Conservation (phyloP, 495 filamentous ascomycete genomes). For the Bathelium albidoporum region DNA sequence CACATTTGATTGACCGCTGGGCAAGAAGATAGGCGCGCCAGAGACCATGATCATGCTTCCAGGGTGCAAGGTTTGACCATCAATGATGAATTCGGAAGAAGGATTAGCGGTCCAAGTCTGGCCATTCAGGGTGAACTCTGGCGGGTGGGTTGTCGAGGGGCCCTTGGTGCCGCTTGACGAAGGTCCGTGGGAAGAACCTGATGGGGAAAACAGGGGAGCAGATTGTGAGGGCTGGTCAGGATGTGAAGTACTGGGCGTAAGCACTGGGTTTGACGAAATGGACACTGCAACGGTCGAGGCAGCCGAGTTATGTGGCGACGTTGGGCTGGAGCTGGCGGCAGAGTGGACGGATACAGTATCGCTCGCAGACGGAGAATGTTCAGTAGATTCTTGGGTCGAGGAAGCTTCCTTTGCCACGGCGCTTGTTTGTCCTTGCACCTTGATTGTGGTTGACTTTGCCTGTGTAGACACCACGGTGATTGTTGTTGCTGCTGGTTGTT, state of each 20-base stretch:
- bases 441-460: not conserved
- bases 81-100: not conserved
- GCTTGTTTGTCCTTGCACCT: not conserved
- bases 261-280: not conserved
- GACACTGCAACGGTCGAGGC: not conserved
- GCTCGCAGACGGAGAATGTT: not conserved
- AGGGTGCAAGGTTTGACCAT: not conserved
- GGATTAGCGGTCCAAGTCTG: not conserved
- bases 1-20: not conserved
- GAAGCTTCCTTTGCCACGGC: not conserved
- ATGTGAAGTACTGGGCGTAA: not conserved
- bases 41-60: slow-evolving; percentile 1
- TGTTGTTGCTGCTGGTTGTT: not conserved
- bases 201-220: too few relatives aligned
- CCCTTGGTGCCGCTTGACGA: not conserved
- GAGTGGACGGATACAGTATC: not conserved
- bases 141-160: not conserved
- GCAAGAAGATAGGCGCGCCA: not conserved
- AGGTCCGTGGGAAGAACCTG: not conserved
- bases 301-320: not conserved
- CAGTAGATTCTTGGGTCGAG: not conserved
- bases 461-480: not conserved
- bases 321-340: not conserved
- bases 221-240: not conserved
- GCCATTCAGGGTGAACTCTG: not conserved